Conservation (phyloP, 306 rosid species). For the Corylus heterophylla region DNA sequence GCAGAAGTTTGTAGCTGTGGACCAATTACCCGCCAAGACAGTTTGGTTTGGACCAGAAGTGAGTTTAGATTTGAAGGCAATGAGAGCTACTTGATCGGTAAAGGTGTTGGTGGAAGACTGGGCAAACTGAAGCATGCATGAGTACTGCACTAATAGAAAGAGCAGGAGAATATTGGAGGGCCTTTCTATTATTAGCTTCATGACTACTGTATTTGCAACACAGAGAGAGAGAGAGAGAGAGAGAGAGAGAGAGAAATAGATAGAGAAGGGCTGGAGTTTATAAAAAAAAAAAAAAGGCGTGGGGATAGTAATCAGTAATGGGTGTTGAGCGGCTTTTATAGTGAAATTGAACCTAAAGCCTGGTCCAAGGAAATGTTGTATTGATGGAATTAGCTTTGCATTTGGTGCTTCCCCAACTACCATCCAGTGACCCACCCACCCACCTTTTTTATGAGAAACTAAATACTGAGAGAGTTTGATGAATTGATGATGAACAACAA, state of each 20-base stretch:
- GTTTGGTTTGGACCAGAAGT: neutral
- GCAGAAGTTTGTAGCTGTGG: neutral
- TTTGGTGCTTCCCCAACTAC: no score
- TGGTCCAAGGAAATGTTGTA: no score
- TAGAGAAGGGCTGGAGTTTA: neutral
- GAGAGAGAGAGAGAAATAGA: neutral
- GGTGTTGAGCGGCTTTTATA: neutral
- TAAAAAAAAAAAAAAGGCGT: neutral
- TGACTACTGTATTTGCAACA: neutral
- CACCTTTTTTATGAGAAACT: no score
- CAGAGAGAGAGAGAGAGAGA: neutral
- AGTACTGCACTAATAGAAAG: neutral
- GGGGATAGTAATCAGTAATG: neutral
- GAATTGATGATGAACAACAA: no score
- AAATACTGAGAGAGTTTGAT: no score
- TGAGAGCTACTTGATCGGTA: neutral
- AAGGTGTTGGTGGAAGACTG: neutral
- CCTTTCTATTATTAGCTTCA: neutral
- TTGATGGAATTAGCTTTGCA: no score
- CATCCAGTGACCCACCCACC: no score
- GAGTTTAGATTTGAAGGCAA: slow-evolving; percentile 2
- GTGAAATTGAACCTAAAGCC: no score
- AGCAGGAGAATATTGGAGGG: neutral
- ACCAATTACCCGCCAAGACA: neutral
- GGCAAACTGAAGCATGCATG: neutral